These are phyloP conservation scores for Rhododendron griersonianum DNA, from an alignment of 148 eudicot genomes.

Conservation along the genomic window DNA sequence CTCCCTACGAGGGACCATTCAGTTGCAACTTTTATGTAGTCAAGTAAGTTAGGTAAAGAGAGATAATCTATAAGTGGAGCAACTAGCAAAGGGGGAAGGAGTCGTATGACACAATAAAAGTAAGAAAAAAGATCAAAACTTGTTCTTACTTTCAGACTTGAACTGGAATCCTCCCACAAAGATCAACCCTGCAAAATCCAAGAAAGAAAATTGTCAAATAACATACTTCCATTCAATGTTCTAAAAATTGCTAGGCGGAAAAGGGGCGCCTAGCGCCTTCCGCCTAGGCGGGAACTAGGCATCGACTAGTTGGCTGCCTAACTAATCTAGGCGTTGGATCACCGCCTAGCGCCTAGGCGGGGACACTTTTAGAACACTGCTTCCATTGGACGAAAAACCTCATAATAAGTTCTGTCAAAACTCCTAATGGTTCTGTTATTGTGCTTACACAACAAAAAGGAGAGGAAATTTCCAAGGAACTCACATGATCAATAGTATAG, in stretches of 20 bases:
- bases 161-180: background rate
- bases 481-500: background rate
- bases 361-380: too few relatives aligned
- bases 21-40: background rate
- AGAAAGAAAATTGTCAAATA: background rate
- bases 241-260: too few relatives aligned
- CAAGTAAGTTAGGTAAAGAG: background rate
- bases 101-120: background rate
- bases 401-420: background rate
- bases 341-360: too few relatives aligned
- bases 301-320: too few relatives aligned
- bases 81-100: background rate
- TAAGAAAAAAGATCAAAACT: background rate
- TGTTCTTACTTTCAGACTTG: background rate
- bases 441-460: background rate
- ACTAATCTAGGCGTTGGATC: too few relatives aligned
- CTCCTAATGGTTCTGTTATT: background rate
- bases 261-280: too few relatives aligned
- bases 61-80: background rate
- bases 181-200: background rate
- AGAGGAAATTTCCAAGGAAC: background rate
- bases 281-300: too few relatives aligned
- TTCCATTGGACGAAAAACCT: background rate
- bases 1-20: background rate
- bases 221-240: background rate